These are phyloP conservation scores for Leucosporidium scottii DNA, from an alignment of 768 basidiomycete genomes.

Conservation along the genomic window DNA sequence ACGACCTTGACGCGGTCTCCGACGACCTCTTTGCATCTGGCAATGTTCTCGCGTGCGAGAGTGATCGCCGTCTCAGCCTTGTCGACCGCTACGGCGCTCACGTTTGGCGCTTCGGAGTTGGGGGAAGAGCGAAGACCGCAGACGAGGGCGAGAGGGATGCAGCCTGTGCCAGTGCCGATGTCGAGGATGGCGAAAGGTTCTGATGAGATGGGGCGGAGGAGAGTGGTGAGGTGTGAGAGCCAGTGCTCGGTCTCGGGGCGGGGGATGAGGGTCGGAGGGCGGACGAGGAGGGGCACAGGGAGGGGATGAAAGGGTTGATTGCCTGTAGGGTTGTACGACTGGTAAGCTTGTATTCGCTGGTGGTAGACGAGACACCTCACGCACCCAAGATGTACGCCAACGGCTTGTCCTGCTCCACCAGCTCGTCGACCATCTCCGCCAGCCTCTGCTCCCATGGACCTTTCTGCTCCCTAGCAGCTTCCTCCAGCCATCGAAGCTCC, in stretches of 20 bases:
- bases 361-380: neutral
- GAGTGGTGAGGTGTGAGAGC: slow-evolving; percentile 53
- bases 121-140: slow-evolving; percentile 47
- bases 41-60: slow-evolving; percentile 50
- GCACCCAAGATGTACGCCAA: slow-evolving; percentile 30
- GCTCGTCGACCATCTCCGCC: slow-evolving; percentile 3
- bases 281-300: slow-evolving; percentile 51
- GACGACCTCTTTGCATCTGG: neutral
- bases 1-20: slow-evolving; percentile 33
- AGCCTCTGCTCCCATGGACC: neutral
- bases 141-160: slow-evolving; percentile 79
- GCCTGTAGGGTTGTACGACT: slow-evolving; percentile 45
- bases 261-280: slow-evolving; percentile 82
- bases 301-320: slow-evolving; percentile 83
- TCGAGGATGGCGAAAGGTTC: slow-evolving; percentile 57
- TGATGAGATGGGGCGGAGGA: slow-evolving; percentile 41
- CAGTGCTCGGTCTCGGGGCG: slow-evolving; percentile 90
- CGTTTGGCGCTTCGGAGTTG: neutral
- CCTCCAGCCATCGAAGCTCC: slow-evolving; percentile 18
- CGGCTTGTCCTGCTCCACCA: slow-evolving; percentile 28
- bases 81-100: slow-evolving; percentile 48
- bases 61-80: slow-evolving; percentile 55
- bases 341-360: neutral
- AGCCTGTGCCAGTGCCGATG: slow-evolving; percentile 87
- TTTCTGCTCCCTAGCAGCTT: neutral